Evolutionary conservation across 257 asterid species (phyloP), one percentile per base, ranked within the genome.

Genomic region (Solanum chiquidenum): DNA sequence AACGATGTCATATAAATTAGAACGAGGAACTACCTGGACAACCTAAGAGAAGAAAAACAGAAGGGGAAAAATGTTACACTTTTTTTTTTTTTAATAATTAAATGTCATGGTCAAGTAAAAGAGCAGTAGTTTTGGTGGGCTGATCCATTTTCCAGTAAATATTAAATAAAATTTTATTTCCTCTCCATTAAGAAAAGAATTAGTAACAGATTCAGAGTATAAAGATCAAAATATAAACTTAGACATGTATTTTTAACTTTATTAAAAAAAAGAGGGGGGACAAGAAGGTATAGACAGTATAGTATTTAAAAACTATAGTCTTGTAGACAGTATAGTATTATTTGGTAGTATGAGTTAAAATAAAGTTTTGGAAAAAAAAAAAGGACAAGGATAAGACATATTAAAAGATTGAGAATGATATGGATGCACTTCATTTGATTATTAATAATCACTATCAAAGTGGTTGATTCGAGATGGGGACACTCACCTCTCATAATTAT

Each of bases 371-470:
- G 84, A 23, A 33, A 44, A 64, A 25, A 34, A n/a, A 58, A 66
- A 66, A 5, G 34, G 40, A 5, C 27, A 12, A 1, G 46, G 79
- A 87, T 37, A 55, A 87, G 89, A 79, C 69, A 80, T 79, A 79
- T 8, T 87, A 84, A 79, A 44, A 79, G 80, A 44, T 60, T 62
- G 85, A 79, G 52, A 71, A 55, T 72, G 62, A 87, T 87, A 69
- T 83, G 49, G 25, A 60, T 83, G 84, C 89, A 83, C 16, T 83
- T 88, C 87, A 88, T 88, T 88, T 83, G 89, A 85, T 83, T 73
- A 71, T 27, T 34, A 52, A 23, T 58, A 35, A 88, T 88, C 90
- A 83, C 85, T 84, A 69, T 88, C 87, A 12, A 18, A 87, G 86
- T 82, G 86, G 86, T 82, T 82, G 86, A 82, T 82, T 49, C 4